Percentiles rank a stretch among this genome's conserved stretches.
Evolutionary conservation across 331 rosid species (phyloP).

Genomic region (Acacia concinna): DNA sequence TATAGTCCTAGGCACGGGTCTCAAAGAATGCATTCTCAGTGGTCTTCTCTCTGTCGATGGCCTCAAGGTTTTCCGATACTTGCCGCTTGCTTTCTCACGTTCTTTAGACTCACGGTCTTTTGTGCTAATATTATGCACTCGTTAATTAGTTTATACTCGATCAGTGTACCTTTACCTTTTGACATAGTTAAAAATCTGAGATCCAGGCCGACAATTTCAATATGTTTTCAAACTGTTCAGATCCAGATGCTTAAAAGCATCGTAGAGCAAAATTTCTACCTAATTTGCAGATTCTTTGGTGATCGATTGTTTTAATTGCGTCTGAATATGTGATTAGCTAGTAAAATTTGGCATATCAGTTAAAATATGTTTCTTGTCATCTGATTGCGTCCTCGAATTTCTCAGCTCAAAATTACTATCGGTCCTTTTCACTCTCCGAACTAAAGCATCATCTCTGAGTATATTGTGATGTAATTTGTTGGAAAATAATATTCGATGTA

Average conservation of each 20-base stretch:
- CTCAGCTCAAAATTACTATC: not conserved
- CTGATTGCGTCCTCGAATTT: not conserved
- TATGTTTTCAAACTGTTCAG: not conserved
- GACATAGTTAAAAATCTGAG: not conserved
- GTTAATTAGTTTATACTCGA: not conserved
- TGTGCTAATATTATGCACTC: not conserved
- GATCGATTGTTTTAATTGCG: not conserved
- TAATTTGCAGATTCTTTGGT: not conserved
- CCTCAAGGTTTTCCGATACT: conserved; percentile 52
- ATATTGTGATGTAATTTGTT: not conserved
- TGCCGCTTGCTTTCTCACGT: not conserved
- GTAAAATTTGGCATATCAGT: not conserved
- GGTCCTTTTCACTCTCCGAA: not conserved
- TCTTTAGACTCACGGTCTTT: not conserved
- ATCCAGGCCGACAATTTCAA: not conserved
- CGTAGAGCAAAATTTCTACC: not conserved
- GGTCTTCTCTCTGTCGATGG: conserved; percentile 95
- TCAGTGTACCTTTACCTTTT: not conserved
- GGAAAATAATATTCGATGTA: not conserved
- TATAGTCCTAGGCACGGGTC: conserved; percentile 79
- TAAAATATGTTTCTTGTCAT: not conserved
- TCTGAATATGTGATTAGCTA: not conserved
- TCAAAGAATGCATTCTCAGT: conserved; percentile 88
- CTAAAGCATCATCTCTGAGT: not conserved
- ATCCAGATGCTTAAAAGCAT: conserved; percentile 8